Evolutionary conservation across 208 protist species (phyloP).

Genomic region (Entamoeba invadens): DNA sequence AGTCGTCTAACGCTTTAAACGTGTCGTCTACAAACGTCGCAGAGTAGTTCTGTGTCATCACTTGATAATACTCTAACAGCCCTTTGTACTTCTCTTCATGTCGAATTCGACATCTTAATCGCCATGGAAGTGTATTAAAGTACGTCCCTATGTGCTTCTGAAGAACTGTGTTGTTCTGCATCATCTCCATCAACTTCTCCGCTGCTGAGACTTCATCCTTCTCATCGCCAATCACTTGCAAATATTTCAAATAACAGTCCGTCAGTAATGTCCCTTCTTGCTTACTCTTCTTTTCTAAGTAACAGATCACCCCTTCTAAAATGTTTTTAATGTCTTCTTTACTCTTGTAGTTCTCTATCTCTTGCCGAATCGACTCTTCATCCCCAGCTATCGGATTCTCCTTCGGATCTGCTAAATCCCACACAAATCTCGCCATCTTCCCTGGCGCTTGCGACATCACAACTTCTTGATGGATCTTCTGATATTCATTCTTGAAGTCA

Average conservation of each 20-base stretch:
- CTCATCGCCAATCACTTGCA: neutral
- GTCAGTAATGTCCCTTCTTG: neutral
- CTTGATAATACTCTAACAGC: neutral
- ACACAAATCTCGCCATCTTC: neutral
- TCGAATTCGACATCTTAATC: neutral
- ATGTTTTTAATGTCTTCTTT: neutral
- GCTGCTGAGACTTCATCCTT: neutral
- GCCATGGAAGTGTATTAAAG: neutral
- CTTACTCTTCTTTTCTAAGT: neutral
- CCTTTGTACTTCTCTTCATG: neutral
- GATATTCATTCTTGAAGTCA: neutral
- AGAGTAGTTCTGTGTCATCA: neutral
- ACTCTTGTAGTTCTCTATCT: neutral
- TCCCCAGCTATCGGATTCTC: neutral
- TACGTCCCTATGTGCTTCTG: neutral
- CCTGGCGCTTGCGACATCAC: neutral
- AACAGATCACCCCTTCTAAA: neutral
- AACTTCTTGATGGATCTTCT: neutral
- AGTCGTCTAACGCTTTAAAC: neutral
- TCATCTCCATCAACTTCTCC: neutral
- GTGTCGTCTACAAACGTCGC: neutral
- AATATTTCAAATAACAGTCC: neutral
- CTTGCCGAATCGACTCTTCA: neutral
- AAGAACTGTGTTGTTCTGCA: neutral
- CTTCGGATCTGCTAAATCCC: neutral